Evolutionary conservation across 2,329 filamentous ascomycete genomes (phyloP).

Genomic region (Neonectria magnoliae): DNA sequence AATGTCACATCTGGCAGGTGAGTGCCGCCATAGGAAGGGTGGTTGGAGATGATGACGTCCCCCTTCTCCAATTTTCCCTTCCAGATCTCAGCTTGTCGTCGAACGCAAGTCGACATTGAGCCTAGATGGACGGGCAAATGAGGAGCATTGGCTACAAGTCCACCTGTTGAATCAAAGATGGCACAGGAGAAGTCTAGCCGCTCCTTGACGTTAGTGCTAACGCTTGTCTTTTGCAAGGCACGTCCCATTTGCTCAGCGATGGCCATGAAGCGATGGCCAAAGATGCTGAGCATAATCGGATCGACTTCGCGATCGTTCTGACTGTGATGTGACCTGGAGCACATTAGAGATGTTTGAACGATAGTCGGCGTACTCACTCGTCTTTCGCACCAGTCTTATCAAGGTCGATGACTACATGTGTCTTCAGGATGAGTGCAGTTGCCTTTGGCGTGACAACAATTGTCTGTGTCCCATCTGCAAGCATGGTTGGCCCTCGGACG

Average conservation of each 20-base stretch:
- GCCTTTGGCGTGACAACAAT: conserved; percentile 87
- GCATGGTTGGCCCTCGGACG: conserved; percentile 82
- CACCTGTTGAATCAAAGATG: conserved; percentile 79
- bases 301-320: conserved; percentile 65
- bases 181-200: conserved; percentile 85
- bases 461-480: conserved; percentile 89
- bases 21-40: conserved; percentile 84
- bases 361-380: conserved; percentile 39
- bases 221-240: conserved; percentile 81
- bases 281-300: conserved; percentile 82
- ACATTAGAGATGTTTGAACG: conserved; percentile 1
- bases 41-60: conserved; percentile 85
- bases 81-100: conserved; percentile 83
- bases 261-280: conserved; percentile 85
- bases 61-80: conserved; percentile 79
- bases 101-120: conserved; percentile 84
- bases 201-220: conserved; percentile 85
- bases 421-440: conserved; percentile 80
- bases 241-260: conserved; percentile 88
- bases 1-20: conserved; percentile 86
- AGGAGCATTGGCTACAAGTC: conserved; percentile 80
- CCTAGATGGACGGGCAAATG: conserved; percentile 84
- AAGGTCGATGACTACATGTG: conserved; percentile 89
- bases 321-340: conserved; percentile 4
- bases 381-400: conserved; percentile 61